Conservation (phyloP, 2,329 filamentous ascomycete species). For the Pseudophaeomoniella oleicola region DNA sequence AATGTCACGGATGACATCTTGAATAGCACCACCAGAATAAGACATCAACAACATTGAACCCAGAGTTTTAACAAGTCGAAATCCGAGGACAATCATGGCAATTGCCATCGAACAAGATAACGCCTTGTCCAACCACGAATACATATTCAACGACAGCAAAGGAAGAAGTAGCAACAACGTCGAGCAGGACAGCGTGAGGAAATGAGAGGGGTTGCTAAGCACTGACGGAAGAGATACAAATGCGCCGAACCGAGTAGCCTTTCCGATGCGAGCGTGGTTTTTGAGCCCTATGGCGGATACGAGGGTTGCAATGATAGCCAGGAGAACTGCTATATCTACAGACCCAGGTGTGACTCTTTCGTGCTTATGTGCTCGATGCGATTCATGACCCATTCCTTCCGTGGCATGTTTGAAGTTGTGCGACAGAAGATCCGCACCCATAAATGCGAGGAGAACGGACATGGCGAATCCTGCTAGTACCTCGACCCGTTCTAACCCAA, state of each 20-base stretch:
- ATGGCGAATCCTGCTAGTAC: slow-evolving; percentile 92
- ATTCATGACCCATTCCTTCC: slow-evolving; percentile 57
- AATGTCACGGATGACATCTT: slow-evolving; percentile 70
- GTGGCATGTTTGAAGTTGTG: slow-evolving; percentile 90
- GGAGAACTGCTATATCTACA: slow-evolving; percentile 65
- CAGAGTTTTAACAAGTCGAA: slow-evolving; percentile 69
- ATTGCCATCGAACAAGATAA: slow-evolving; percentile 70
- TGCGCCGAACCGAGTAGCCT: slow-evolving; percentile 74
- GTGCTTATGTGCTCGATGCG: slow-evolving; percentile 57
- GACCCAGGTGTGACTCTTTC: slow-evolving; percentile 57
- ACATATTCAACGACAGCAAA: slow-evolving; percentile 65
- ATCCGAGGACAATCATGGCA: slow-evolving; percentile 77
- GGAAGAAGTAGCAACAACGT: slow-evolving; percentile 66
- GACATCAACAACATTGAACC: slow-evolving; percentile 95
- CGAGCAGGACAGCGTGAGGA: slow-evolving; percentile 81
- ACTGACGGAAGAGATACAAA: slow-evolving; percentile 62
- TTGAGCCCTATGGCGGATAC: slow-evolving; percentile 75
- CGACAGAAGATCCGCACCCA: slow-evolving; percentile 87
- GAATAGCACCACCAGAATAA: slow-evolving; percentile 49
- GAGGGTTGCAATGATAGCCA: slow-evolving; percentile 69
- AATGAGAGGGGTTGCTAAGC: slow-evolving; percentile 90
- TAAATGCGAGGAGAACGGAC: slow-evolving; percentile 92
- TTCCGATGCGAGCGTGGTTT: slow-evolving; percentile 85
- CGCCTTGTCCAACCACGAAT: slow-evolving; percentile 68
- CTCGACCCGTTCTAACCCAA: slow-evolving; percentile 80